A percentile compares a stretch with the other conserved stretches of the same genome.
phyloP scores from a whole-genome alignment of 495 filamentous ascomycete genomes.

The Amorphotheca resinae region DNA sequence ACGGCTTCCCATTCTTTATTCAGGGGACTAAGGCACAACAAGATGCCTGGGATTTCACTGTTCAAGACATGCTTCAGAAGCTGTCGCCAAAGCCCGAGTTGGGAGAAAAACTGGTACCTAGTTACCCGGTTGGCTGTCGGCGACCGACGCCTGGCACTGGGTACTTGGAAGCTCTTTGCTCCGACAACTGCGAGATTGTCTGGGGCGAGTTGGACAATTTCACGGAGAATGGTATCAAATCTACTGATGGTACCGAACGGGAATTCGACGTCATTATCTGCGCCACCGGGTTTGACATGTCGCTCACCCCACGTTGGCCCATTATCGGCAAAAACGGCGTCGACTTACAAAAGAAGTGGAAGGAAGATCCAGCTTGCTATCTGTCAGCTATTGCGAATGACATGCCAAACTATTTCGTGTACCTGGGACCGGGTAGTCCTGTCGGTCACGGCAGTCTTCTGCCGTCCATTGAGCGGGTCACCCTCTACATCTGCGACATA shows the following conservation, averaged over 20 bases:
- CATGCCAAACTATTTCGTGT: neutral
- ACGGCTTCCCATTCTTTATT: neutral
- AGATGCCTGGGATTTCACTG: neutral
- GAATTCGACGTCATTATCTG: slow-evolving; percentile 21
- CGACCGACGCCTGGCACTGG: neutral
- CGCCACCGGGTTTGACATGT: neutral
- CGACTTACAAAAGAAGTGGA: neutral
- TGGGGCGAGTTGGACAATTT: neutral
- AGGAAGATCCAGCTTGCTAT: neutral
- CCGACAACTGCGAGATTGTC: neutral
- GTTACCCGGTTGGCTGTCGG: neutral
- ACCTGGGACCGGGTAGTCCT: neutral
- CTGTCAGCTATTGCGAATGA: neutral
- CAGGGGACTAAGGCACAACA: neutral
- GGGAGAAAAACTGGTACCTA: neutral
- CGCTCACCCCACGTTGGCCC: neutral
- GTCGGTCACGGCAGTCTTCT: neutral
- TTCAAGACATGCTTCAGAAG: neutral
- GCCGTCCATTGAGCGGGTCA: neutral
- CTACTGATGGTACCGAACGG: slow-evolving; percentile 23
- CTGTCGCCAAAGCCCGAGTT: neutral
- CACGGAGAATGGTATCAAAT: neutral
- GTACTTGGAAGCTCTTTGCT: neutral
- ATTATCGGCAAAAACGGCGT: neutral
- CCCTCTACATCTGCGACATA: neutral